A percentile compares a stretch with the other conserved stretches of the same genome.
These are phyloP conservation scores for Micractinium sp. DNA, from an alignment of 139 green algal genomes.

Conservation along the genomic window DNA sequence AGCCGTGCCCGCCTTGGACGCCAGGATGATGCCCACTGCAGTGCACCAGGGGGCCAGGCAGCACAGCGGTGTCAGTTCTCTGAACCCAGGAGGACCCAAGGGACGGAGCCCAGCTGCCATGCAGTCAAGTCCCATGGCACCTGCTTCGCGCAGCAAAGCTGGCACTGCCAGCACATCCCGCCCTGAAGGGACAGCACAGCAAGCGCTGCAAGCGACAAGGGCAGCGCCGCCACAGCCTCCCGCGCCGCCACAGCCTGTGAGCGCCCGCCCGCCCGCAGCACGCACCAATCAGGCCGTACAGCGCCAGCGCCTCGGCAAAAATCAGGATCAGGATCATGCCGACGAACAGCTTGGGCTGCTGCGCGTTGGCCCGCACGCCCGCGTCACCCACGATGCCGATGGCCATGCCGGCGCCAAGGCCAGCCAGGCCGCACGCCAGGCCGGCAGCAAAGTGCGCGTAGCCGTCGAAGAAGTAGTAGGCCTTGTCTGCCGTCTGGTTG, in stretches of 20 bases:
- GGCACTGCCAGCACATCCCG: too few species aligned
- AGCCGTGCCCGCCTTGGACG: constrained; percentile 85
- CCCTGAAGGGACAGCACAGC: too few species aligned
- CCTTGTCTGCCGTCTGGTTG: constrained; percentile 73
- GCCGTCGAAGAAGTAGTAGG: constrained; percentile 98
- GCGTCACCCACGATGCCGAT: constrained; percentile 99
- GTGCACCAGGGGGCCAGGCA: background rate
- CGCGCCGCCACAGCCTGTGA: background rate
- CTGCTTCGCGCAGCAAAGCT: background rate
- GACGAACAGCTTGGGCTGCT: constrained; percentile 99
- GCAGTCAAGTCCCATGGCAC: background rate
- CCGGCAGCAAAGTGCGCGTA: constrained; percentile 97
- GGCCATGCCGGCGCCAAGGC: constrained; percentile 96
- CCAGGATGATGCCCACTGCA: constrained; percentile 95
- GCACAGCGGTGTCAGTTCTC: background rate
- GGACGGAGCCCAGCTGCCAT: background rate
- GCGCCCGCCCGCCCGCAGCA: background rate
- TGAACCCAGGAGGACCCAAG: background rate
- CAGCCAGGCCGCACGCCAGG: constrained; percentile 94
- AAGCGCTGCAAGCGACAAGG: background rate
- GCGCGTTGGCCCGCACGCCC: constrained; percentile 97
- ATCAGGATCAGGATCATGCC: constrained; percentile 99
- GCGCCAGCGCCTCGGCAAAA: constrained; percentile 98
- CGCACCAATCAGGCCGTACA: constrained; percentile 98
- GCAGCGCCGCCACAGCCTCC: background rate